phyloP scores from a whole-genome alignment of 2,329 filamentous ascomycete genomes.

The Aspergillus arachidicola region DNA sequence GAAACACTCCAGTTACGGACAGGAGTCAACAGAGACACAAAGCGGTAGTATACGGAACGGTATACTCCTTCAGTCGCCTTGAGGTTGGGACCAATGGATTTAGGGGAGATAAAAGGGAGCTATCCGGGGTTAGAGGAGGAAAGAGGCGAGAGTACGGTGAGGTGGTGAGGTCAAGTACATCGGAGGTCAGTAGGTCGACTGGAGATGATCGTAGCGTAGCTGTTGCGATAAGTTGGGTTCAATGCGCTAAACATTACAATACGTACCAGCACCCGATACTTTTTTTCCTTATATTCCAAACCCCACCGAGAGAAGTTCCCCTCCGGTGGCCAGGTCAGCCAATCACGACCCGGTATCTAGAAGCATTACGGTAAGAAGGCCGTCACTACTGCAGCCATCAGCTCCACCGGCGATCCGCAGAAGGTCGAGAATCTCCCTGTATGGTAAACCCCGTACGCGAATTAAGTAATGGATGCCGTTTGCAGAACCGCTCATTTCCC shows the following conservation, averaged over 20 bases:
- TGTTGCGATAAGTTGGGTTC: background rate
- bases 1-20: background rate
- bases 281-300: background rate
- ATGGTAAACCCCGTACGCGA: background rate
- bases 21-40: background rate
- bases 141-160: background rate
- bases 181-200: background rate
- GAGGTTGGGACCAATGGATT: background rate
- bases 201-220: background rate
- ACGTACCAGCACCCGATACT: background rate
- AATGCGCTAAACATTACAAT: background rate
- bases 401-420: background rate
- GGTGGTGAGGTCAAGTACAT: background rate
- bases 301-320: background rate
- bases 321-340: background rate
- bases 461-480: conserved; percentile 3
- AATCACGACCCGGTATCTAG: background rate
- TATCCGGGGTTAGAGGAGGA: background rate
- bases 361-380: background rate
- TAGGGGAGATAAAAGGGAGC: background rate
- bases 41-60: background rate
- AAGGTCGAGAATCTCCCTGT: background rate
- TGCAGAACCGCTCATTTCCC: background rate
- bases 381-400: background rate
- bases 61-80: background rate